Evolutionary conservation across 177 flowering plant genomes (phyloP).

Genomic region (Vitis hybrid): DNA sequence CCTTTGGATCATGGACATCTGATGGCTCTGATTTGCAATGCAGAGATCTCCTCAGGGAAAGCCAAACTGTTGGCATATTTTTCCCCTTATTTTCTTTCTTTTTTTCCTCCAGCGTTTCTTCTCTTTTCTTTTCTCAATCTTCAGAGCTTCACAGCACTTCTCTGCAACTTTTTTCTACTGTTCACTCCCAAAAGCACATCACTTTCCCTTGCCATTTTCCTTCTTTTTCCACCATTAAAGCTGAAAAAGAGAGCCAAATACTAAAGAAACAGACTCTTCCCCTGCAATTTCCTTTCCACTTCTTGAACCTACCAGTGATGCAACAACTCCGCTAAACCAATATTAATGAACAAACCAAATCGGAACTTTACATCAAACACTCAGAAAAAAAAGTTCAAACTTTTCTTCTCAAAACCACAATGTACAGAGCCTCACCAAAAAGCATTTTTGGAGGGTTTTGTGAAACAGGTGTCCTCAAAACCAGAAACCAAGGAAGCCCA

Average conservation of each 20-base stretch:
- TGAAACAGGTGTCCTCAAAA: slow-evolving; percentile 6
- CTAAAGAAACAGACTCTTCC: background rate
- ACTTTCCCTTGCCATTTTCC: slow-evolving; percentile 11
- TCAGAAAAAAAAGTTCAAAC: background rate
- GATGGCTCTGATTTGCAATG: slow-evolving; percentile 83
- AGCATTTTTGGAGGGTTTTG: slow-evolving; percentile 3
- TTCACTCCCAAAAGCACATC: slow-evolving; percentile 8
- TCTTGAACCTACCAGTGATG: background rate
- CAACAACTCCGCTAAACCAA: background rate
- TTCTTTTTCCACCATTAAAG: slow-evolving; percentile 2
- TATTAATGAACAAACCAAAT: slow-evolving; percentile 3
- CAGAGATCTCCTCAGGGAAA: slow-evolving; percentile 73
- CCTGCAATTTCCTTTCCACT: slow-evolving; percentile 3
- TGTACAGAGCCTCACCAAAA: background rate
- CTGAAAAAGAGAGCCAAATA: slow-evolving; percentile 3
- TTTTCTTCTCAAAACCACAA: background rate
- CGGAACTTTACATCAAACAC: slow-evolving; percentile 2
- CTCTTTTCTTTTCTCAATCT: slow-evolving; percentile 4
- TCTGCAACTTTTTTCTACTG: background rate
- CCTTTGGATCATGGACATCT: slow-evolving; percentile 81
- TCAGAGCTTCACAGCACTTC: slow-evolving; percentile 13
- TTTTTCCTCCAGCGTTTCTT: slow-evolving; percentile 7
- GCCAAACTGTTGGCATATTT: slow-evolving; percentile 85
- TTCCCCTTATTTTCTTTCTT: slow-evolving; percentile 7
- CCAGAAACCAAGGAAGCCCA: slow-evolving; percentile 11